Evolutionary conservation across 768 basidiomycete species (phyloP).

Genomic region (Cystofilobasidium bisporidii): DNA sequence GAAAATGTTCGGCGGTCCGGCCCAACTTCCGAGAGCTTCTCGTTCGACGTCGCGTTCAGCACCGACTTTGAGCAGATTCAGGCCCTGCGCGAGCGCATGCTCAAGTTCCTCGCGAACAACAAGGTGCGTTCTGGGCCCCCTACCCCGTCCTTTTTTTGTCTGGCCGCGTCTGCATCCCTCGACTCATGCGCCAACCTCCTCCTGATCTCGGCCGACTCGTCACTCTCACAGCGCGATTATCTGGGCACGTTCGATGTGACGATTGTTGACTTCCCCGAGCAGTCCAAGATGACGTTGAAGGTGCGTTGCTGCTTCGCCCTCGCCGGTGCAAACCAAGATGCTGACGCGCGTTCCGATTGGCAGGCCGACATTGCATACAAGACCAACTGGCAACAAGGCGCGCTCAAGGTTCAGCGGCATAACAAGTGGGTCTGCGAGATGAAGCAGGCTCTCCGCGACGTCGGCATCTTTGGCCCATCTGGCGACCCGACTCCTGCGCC

Average conservation of each 20-base stretch:
- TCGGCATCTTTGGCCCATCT: slow-evolving; percentile 53
- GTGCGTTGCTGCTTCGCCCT: not conserved
- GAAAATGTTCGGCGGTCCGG: slow-evolving; percentile 41
- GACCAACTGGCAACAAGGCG: slow-evolving; percentile 71
- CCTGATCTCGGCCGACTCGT: not conserved
- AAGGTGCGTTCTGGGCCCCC: slow-evolving; percentile 22
- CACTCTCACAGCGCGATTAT: slow-evolving; percentile 53
- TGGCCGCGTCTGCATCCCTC: too few relatives aligned
- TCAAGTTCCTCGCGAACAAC: slow-evolving; percentile 61
- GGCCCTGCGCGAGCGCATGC: slow-evolving; percentile 64
- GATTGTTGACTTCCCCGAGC: slow-evolving; percentile 48
- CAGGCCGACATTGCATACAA: slow-evolving; percentile 42
- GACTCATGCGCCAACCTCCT: too few relatives aligned
- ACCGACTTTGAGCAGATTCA: slow-evolving; percentile 78
- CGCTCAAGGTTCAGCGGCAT: slow-evolving; percentile 52
- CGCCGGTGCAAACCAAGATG: not conserved
- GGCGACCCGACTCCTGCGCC: slow-evolving; percentile 40
- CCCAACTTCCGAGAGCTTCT: slow-evolving; percentile 59
- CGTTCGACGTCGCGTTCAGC: slow-evolving; percentile 64
- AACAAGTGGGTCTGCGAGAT: slow-evolving; percentile 90
- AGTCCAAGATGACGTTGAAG: slow-evolving; percentile 59
- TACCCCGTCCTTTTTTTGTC: too few relatives aligned
- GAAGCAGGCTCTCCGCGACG: slow-evolving; percentile 56
- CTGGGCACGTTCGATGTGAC: slow-evolving; percentile 61
- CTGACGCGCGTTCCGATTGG: not conserved